Evolutionary conservation across 2,329 filamentous ascomycete genomes (phyloP).

Genomic region (Fusarium mangiferae): DNA sequence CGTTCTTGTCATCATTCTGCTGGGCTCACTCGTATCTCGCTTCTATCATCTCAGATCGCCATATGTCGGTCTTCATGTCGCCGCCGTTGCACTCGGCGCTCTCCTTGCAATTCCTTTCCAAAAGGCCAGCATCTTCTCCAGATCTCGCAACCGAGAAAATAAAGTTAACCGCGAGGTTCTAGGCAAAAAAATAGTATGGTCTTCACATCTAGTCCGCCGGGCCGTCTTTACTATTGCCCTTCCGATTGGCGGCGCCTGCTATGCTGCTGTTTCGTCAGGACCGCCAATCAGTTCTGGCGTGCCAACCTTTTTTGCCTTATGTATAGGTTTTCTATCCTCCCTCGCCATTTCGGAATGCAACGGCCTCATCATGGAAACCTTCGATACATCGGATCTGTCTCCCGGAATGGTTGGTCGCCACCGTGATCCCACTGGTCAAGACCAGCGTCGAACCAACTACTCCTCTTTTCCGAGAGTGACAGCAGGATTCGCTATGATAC

Average conservation of each 20-base stretch:
- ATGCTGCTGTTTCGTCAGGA: constrained; percentile 73
- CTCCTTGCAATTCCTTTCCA: constrained; percentile 77
- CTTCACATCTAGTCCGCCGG: constrained; percentile 76
- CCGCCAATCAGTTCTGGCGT: constrained; percentile 68
- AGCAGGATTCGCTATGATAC: constrained; percentile 76
- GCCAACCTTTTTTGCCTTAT: constrained; percentile 72
- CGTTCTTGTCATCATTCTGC: constrained; percentile 76
- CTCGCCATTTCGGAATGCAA: constrained; percentile 81
- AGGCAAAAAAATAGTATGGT: constrained; percentile 72
- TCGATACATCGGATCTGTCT: constrained; percentile 82
- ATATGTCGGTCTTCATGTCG: constrained; percentile 73
- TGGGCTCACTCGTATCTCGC: constrained; percentile 77
- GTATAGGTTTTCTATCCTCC: constrained; percentile 76
- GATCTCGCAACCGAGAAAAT: constrained; percentile 67
- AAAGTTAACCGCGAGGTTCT: constrained; percentile 75
- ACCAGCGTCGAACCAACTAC: constrained; percentile 71
- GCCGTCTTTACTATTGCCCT: constrained; percentile 73
- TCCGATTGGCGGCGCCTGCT: constrained; percentile 73
- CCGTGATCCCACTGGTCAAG: constrained; percentile 52
- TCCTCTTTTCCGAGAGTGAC: constrained; percentile 79
- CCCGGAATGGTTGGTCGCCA: constrained; percentile 72
- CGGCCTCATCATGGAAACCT: constrained; percentile 82
- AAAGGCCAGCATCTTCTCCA: constrained; percentile 75
- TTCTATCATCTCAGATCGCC: constrained; percentile 73
- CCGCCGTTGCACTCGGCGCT: constrained; percentile 74